Base-by-base conservation (phyloP, 352 stramenopile species). In the Aphanomyces cochlioides region DNA sequence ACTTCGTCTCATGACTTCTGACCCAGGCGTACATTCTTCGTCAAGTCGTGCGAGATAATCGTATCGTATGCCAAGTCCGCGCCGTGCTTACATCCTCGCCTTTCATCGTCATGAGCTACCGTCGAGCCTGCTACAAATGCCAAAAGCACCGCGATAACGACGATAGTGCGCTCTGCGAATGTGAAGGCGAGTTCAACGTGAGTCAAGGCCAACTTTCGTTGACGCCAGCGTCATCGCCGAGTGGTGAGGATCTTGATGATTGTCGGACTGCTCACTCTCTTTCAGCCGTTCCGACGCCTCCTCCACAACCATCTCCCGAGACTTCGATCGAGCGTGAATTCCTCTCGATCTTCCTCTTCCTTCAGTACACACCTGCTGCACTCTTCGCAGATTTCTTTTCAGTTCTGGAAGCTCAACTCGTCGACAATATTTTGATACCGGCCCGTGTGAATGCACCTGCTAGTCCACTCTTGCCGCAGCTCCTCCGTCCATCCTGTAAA, bases 71-170 rank as follows among this genome's bases (percentile, higher is more conserved):
- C 45, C 34, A 38, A 8, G 63, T 70, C 19, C 15, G 28, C 38
- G 64, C 43, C 10, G 48, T 70, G 12, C 64, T 61, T 28, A 21
- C 64, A 34, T 70, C 64, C 6, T 50, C 64, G 21, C 47, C 64
- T 6, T 70, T 70, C 54, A 70, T 70, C 34, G 64, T 70, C 13
- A 70, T 70, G 64, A 61, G 43, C 36, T 70, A 70, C 39, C 64
- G 64, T 21, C 64, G 64, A 7, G 64, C 64, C 12, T 70, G 64
- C 40, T 70, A 61, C 21, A 45, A 28, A n/a, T 70, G 64, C 64
- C 64, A 70, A 48, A 70, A 70, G 47, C 64, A 70, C 47, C 59
- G 59, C 19, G 7, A 43, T 37, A 34, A 37, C 12, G 17, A 12
- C 41, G 41, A 40, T 40, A 28, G 12, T n/a, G 43, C 41, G 15